These are phyloP conservation scores for Tetrahymena borealis DNA, from an alignment of 73 alveolate species.

Conservation along the genomic window DNA sequence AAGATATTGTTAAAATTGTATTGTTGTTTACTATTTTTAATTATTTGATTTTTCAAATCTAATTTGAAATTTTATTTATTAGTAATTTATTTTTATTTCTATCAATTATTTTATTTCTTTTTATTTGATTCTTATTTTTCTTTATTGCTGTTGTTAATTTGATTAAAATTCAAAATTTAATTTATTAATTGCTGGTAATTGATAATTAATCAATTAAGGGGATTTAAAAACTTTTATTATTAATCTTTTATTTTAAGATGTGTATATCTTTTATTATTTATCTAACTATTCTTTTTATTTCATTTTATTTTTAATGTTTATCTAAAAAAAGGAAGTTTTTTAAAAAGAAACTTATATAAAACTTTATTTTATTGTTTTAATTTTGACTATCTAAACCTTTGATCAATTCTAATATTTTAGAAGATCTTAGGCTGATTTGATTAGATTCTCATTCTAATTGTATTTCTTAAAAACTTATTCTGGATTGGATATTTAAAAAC, in stretches of 20 bases:
- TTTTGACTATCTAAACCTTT: not conserved
- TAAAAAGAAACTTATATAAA: not conserved
- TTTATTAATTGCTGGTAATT: too few relatives aligned
- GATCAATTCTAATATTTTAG: not conserved
- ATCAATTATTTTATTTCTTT: too few relatives aligned
- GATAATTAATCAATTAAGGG: not conserved
- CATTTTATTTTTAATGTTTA: too few relatives aligned
- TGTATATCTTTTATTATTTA: not conserved
- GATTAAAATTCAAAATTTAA: too few relatives aligned
- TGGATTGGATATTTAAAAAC: not conserved
- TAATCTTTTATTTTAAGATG: not conserved
- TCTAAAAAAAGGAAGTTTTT: not conserved
- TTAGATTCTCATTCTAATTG: not conserved
- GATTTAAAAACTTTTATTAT: not conserved
- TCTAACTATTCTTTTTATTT: not conserved
- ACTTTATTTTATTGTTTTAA: not conserved
- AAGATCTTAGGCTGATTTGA: constrained; percentile 3
- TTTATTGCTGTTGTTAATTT: too few relatives aligned
- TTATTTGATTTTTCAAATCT: too few relatives aligned
- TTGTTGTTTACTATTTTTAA: too few relatives aligned
- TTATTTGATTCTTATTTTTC: too few relatives aligned
- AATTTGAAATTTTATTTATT: too few relatives aligned
- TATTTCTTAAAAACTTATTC: not conserved
- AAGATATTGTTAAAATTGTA: too few relatives aligned
- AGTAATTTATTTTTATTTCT: too few relatives aligned